phyloP scores from a whole-genome alignment of 2,329 filamentous ascomycete species.

The Clarireedia monteithiana region DNA sequence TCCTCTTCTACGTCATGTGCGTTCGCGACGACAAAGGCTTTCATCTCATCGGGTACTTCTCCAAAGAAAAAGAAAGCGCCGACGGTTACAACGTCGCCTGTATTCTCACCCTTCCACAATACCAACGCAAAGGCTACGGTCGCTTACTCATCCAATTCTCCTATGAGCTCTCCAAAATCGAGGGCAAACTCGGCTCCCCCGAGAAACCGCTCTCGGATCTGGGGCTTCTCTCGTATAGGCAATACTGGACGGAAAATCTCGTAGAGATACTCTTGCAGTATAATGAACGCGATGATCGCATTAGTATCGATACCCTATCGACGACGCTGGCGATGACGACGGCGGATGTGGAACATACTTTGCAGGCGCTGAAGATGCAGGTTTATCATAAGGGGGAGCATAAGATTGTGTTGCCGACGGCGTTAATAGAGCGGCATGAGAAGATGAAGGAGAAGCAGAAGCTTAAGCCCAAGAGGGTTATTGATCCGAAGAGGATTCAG shows the following conservation, averaged over 20 bases:
- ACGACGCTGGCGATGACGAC: constrained; percentile 86
- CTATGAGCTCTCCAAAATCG: constrained; percentile 92
- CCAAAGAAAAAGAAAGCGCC: constrained; percentile 94
- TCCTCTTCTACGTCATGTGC: constrained; percentile 98
- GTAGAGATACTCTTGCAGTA: constrained; percentile 75
- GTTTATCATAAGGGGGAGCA: constrained; percentile 94
- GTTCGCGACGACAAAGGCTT: constrained; percentile 81
- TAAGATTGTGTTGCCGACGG: constrained; percentile 86
- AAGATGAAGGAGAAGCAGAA: constrained; percentile 73
- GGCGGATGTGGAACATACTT: constrained; percentile 88
- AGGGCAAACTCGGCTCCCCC: constrained; percentile 89
- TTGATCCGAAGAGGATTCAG: constrained; percentile 71
- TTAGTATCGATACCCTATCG: constrained; percentile 81
- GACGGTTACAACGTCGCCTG: constrained; percentile 98
- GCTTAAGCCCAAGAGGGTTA: constrained; percentile 65
- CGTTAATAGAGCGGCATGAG: constrained; percentile 57
- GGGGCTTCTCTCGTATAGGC: constrained; percentile 85
- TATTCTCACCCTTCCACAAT: constrained; percentile 93
- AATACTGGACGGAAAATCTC: constrained; percentile 96
- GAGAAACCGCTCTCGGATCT: constrained; percentile 95
- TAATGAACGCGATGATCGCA: constrained; percentile 59
- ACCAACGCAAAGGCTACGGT: constrained; percentile 90
- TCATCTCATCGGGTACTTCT: constrained; percentile 98
- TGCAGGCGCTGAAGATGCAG: constrained; percentile 92
- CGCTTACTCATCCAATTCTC: constrained; percentile 93